Evolutionary conservation across 2,329 filamentous ascomycete genomes (phyloP).

Genomic region (Coniochaeta sp.): DNA sequence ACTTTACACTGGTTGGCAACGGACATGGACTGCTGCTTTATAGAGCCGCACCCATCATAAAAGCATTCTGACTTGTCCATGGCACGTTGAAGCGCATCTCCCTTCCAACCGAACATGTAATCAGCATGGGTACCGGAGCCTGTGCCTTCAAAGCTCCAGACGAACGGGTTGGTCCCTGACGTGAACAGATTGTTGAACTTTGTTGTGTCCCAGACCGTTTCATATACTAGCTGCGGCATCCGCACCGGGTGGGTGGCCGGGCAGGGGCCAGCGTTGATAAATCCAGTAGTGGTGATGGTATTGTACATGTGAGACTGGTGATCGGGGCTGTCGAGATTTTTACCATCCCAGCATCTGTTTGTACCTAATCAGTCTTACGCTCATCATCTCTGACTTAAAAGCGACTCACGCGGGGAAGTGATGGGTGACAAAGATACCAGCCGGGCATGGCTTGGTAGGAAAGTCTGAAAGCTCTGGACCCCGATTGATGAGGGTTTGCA

Average conservation of each 20-base stretch:
- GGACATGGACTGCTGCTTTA: slow-evolving; percentile 21
- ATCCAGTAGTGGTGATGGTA: slow-evolving; percentile 8
- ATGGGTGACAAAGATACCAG: slow-evolving; percentile 12
- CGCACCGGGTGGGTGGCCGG: slow-evolving; percentile 9
- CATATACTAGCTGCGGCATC: slow-evolving; percentile 9
- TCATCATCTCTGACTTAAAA: background rate
- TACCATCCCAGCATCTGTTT: slow-evolving; percentile 10
- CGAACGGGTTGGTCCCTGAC: slow-evolving; percentile 4
- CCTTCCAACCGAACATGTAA: slow-evolving; percentile 8
- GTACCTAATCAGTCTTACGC: background rate
- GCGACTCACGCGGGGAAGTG: slow-evolving; percentile 11
- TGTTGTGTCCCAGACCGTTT: slow-evolving; percentile 9
- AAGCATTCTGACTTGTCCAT: slow-evolving; percentile 24
- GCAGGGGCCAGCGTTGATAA: slow-evolving; percentile 5
- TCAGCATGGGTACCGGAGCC: slow-evolving; percentile 5
- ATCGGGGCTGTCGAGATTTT: slow-evolving; percentile 10
- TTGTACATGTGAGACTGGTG: slow-evolving; percentile 11
- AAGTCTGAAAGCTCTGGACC: slow-evolving; percentile 9
- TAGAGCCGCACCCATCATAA: slow-evolving; percentile 24
- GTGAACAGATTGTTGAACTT: slow-evolving; percentile 13
- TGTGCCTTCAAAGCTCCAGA: slow-evolving; percentile 9
- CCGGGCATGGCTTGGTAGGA: slow-evolving; percentile 9
- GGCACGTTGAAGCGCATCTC: slow-evolving; percentile 3
- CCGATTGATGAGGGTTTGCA: slow-evolving; percentile 6
- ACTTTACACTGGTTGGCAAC: slow-evolving; percentile 21